phyloP scores from a whole-genome alignment of 805 yeast species.

The Maudiozyma saulgeensis region DNA sequence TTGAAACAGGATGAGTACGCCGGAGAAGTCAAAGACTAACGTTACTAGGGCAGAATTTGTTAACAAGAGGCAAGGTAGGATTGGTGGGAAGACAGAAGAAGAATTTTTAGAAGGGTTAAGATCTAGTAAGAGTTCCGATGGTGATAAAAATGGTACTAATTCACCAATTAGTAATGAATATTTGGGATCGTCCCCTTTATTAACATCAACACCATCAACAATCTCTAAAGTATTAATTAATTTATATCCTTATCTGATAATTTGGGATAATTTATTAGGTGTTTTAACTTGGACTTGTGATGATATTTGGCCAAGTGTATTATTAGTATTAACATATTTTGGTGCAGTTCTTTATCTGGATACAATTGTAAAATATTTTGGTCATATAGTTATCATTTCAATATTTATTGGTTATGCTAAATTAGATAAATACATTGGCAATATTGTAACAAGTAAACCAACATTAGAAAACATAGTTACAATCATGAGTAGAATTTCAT shows the following conservation, averaged over 20 bases:
- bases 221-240: slow-evolving; percentile 74
- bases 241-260: slow-evolving; percentile 76
- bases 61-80: slow-evolving; percentile 15
- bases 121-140: not conserved
- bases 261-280: slow-evolving; percentile 61
- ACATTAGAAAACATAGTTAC: slow-evolving; percentile 81
- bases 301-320: slow-evolving; percentile 65
- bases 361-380: slow-evolving; percentile 59
- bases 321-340: slow-evolving; percentile 39
- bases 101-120: slow-evolving; percentile 12
- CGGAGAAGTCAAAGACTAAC: slow-evolving; percentile 7
- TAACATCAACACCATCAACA: slow-evolving; percentile 83
- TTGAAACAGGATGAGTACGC: not conserved
- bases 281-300: slow-evolving; percentile 88
- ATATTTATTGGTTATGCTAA: slow-evolving; percentile 51
- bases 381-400: slow-evolving; percentile 61
- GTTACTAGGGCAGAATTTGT: slow-evolving; percentile 25
- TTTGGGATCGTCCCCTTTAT: slow-evolving; percentile 56
- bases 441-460: slow-evolving; percentile 45
- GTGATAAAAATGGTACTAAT: slow-evolving; percentile 2
- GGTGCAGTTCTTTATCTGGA: slow-evolving; percentile 66
- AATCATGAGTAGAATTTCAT: slow-evolving; percentile 61
- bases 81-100: slow-evolving; percentile 24
- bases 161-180: slow-evolving; percentile 1
- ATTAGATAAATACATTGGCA: slow-evolving; percentile 46